Percentiles rank a stretch among this genome's conserved stretches.
Conservation (phyloP, 495 filamentous ascomycete genomes). For the Penicillium turbatum region DNA sequence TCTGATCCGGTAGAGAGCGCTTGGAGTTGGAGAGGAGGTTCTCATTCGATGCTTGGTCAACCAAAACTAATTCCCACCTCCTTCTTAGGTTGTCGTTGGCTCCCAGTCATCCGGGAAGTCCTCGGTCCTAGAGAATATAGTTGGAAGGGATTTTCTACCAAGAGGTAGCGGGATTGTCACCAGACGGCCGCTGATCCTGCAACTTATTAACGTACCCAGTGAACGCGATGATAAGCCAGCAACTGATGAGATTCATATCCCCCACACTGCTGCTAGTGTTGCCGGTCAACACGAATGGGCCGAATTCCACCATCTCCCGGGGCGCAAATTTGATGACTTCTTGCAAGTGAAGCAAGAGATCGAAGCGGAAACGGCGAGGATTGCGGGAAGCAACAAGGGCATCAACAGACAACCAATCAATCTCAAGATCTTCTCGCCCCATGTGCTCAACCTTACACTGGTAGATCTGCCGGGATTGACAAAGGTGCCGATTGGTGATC, state of each 20-base stretch:
- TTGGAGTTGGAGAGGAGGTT: not conserved
- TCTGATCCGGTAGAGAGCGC: conserved; percentile 6
- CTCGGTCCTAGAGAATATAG: conserved; percentile 98
- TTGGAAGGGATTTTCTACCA: conserved; percentile 94
- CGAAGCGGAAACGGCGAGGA: conserved; percentile 90
- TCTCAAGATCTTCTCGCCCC: conserved; percentile 96
- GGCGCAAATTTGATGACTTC: conserved; percentile 89
- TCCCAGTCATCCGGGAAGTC: conserved; percentile 99
- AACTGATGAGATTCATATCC: conserved; percentile 57
- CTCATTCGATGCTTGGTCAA: not conserved
- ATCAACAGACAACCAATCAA: conserved; percentile 98
- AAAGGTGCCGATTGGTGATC: conserved; percentile 98
- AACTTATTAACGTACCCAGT: conserved; percentile 94
- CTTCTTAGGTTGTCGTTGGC: conserved; percentile 83
- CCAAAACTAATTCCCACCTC: conserved; percentile 15
- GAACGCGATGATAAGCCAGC: conserved; percentile 68
- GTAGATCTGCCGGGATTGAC: conserved; percentile 95
- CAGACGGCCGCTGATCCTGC: conserved; percentile 85
- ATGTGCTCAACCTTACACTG: conserved; percentile 93
- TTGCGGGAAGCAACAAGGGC: conserved; percentile 96
- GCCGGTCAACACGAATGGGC: conserved; percentile 82
- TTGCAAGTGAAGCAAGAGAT: conserved; percentile 91
- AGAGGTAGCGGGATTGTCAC: conserved; percentile 97
- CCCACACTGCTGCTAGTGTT: conserved; percentile 65
- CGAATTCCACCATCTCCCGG: conserved; percentile 92